Base-by-base conservation (phyloP, 2,329 filamentous ascomycete species). In the Penicillium sp. region DNA sequence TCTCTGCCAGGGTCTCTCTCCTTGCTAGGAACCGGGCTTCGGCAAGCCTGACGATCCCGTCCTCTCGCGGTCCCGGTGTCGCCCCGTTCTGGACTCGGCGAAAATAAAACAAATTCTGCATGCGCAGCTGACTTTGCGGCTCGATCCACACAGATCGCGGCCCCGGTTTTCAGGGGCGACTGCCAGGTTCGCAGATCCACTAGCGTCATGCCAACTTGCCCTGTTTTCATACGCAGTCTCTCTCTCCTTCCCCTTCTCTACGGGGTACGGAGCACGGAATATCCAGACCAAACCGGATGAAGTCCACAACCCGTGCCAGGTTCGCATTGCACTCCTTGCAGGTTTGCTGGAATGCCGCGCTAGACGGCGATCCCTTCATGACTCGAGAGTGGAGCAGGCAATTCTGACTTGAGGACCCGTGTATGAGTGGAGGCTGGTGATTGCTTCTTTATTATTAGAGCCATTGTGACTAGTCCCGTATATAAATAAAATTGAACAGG, bases 41-140 rank as follows among this genome's bases (percentile, higher is more conserved):
- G 39, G 39, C 39, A 41, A 25, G 39, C 20, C 39, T 41, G 35
- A 41, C 20, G 39, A 41, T 41, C 22, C 14, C 39, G 14, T 16
- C 22, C 11, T 4, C 20, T 5, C 38, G 4, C 16, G n/a, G 18
- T 40, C 20, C 25, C 35, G 20, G 4, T 22, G 25, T 27, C 5
- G 30, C 13, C 35, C 27, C 18, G 35, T 14, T 10, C 20, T n/a
- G 18, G 16, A 33, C 42, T 30, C 18, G 18, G 13, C 7, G 13
- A 28, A 22, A 30, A 13, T 20, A 31, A 10, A 36, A 42, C 43
- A 55, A 52, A 53, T 46, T 57, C 50, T 57, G 47, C 55, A 49
- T 57, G 53, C 11, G 44, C 55, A 57, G 55, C 55, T 55, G 55
- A 57, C 55, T 51, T 51, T 53, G 55, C 50, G 55, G 55, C 55